Evolutionary conservation across 208 protist species (phyloP), one percentile per base, ranked within the genome.

Genomic region (Borovskyia barvae): DNA sequence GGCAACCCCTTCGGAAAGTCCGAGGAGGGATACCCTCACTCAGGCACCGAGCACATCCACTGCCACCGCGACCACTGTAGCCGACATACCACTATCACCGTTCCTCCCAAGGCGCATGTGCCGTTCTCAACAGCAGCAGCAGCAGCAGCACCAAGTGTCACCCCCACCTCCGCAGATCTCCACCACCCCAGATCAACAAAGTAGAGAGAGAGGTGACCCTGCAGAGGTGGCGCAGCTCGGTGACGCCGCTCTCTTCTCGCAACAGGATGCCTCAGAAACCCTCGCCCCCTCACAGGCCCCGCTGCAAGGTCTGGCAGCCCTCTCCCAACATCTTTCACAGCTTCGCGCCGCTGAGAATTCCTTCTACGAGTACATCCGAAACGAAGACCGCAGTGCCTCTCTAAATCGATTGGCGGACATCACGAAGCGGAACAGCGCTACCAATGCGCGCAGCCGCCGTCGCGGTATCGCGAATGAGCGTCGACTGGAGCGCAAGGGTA

Each of bases 391-490:
- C 25, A 85, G 79, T 41, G 68, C 65, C 47, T 83, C 82, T 51
- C 42, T 87, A 14, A 80, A 69, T 60, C 82, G 74, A 35, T 63
- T 87, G 37, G 71, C 80, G 12, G 50, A 65, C 47, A 87, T 91
- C 66, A 87, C 84, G 26, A 61, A 70, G 39, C 51, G 72, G 33
- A 91, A 91, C 61, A 70, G 68, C 30, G 58, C 76, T 20, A 55
- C 57, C 14, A 91, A 91, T 53, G 66, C 65, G 25, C 61, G 51
- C 32, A 76, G 66, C 26, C 79, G 84, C 6, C 62, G 82, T 2
- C 71, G 60, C 37, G 84, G 80, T 25, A 87, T 91, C 52, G 80
- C 66, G 9, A 87, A 85, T 45, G 80, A 87, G 59, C 75, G 76
- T 5, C 70, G 68, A 9, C 53, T 85, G 30, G 68, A 80, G 63